Conservation (phyloP, 1,139 yeast genomes). For the Yamadazyma trypodendri region DNA sequence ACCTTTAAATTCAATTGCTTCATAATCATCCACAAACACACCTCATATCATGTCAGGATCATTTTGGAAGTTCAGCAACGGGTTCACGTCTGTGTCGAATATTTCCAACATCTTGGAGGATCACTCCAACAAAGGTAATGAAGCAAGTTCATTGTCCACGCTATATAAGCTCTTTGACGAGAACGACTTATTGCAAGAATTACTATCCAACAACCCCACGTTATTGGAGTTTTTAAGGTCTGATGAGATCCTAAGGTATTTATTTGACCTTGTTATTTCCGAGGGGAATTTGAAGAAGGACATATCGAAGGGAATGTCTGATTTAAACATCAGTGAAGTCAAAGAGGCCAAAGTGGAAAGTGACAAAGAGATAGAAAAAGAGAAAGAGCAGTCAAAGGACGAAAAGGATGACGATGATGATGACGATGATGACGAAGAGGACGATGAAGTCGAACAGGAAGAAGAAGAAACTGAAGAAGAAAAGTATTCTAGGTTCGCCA, state of each 20-base stretch:
- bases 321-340: slow-evolving; percentile 7
- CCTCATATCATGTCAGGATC: slow-evolving; percentile 62
- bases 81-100: slow-evolving; percentile 72
- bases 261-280: slow-evolving; percentile 67
- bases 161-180: slow-evolving; percentile 78
- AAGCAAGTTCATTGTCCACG: slow-evolving; percentile 16
- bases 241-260: slow-evolving; percentile 61
- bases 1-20: background rate
- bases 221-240: slow-evolving; percentile 79
- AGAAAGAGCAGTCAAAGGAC: slow-evolving; percentile 1
- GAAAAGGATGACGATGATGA: slow-evolving; percentile 8
- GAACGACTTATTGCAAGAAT: slow-evolving; percentile 80
- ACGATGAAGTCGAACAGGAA: slow-evolving; percentile 25
- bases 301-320: slow-evolving; percentile 6
- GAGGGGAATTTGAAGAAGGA: slow-evolving; percentile 24
- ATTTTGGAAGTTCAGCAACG: slow-evolving; percentile 91
- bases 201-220: slow-evolving; percentile 77
- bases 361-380: background rate
- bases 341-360: background rate
- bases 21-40: background rate
- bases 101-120: slow-evolving; percentile 71
- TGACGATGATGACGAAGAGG: slow-evolving; percentile 18
- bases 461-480: slow-evolving; percentile 48
- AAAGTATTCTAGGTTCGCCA: slow-evolving; percentile 66
- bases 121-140: slow-evolving; percentile 26